Evolutionary conservation across 1,139 yeast genomes (phyloP), one percentile per base, ranked within the genome.

Genomic region (Kazachstania sp.): DNA sequence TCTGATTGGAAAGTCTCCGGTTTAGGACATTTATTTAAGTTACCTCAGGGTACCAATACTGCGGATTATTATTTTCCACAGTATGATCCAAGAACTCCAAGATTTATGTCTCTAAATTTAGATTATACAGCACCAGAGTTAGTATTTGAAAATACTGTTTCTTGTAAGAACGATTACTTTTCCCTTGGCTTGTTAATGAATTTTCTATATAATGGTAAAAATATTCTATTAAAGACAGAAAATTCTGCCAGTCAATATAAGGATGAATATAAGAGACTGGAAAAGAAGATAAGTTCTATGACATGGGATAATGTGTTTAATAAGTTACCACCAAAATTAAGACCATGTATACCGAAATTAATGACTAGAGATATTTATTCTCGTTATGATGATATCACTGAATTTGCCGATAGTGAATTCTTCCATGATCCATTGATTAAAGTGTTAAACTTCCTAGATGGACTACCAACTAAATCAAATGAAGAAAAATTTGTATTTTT

Each of bases 1-100:
- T 94, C 95, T 1, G 98, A 92, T 66, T 94, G 97, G 97, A 92
- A 90, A 65, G 65, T 92, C 2, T 77, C 84, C 8, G 97, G 97
- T 0, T 74, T 86, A 28, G 83, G 82, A 39, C 75, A 75, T 49
- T 45, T 64, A 37, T 41, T 53, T 13, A 63, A 74, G 65, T 53
- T 64, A 8, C 63, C 66, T 13, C 75, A 73, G 41, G 68, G 77
- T 6, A 66, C 77, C 2, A 61, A 72, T 68, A 20, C 73, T 47
- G 61, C 79, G 63, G 70, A 67, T n/a, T 64, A 57, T 49, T 57
- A 57, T 39, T 49, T 67, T 8, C 67, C 66, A 6, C 63, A 68
- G 37, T 75, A 77, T 53, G 87, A 86, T 54, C 82, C 90, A 2
- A 69, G 92, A 45, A 75, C 86, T 41, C 95, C 97, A 2, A 51